phyloP scores from a whole-genome alignment of 2,329 filamentous ascomycete genomes.

The Lasiodiplodia theobromae region DNA sequence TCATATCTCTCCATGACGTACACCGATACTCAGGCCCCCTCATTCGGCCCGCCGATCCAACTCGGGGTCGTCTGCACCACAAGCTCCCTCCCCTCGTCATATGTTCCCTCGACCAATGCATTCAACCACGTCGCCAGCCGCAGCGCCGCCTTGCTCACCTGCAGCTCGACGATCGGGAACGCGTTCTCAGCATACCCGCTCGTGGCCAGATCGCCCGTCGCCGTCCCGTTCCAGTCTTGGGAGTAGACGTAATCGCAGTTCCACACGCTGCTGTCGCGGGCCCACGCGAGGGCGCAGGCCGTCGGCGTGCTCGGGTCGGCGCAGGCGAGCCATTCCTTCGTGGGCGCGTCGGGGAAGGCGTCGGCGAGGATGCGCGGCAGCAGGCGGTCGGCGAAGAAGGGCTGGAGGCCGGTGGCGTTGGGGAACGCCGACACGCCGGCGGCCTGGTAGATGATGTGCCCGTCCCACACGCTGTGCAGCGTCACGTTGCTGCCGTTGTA shows the following conservation, averaged over 20 bases:
- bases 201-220: conserved; percentile 40
- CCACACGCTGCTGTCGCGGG: conserved; percentile 48
- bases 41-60: conserved; percentile 10
- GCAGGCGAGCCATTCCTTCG: conserved; percentile 47
- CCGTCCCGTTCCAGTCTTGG: conserved; percentile 39
- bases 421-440: conserved; percentile 46
- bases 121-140: conserved; percentile 51
- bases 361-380: conserved; percentile 45
- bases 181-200: conserved; percentile 48
- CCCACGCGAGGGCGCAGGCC: conserved; percentile 47
- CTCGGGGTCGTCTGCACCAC: conserved; percentile 31
- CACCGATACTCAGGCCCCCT: not conserved
- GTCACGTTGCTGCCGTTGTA: conserved; percentile 45
- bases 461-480: conserved; percentile 51
- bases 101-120: conserved; percentile 38
- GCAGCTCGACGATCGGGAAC: conserved; percentile 50
- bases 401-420: conserved; percentile 42
- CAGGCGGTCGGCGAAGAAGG: conserved; percentile 44
- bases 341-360: conserved; percentile 43
- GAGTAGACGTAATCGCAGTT: conserved; percentile 50
- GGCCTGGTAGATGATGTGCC: conserved; percentile 47
- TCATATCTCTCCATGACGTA: not conserved
- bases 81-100: conserved; percentile 33
- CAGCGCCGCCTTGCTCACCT: conserved; percentile 51
- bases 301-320: conserved; percentile 42